phyloP scores from a whole-genome alignment of 371 early-diverging fungal genomes.

The Mortierella polycephala region DNA sequence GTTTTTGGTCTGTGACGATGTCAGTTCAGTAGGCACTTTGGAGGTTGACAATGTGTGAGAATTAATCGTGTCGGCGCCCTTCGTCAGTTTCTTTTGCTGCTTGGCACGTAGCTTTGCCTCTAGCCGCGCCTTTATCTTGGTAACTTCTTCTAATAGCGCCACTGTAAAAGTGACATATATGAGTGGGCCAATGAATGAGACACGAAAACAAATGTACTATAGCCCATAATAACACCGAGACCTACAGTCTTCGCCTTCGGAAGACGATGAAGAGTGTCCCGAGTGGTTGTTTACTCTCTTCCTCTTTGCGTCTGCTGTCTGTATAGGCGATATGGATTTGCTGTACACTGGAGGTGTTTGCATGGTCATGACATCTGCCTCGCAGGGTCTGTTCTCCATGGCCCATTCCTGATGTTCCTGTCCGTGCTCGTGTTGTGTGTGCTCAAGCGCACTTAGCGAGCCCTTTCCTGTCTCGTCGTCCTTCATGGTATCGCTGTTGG shows the following conservation, averaged over 20 bases:
- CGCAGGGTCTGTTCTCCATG: no score
- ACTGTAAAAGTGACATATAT: slow-evolving; percentile 1
- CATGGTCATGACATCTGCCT: no score
- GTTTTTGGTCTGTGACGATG: no score
- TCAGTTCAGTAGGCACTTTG: no score
- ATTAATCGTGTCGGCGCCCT: not conserved
- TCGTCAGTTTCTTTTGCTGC: slow-evolving; percentile 5
- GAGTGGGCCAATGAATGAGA: not conserved
- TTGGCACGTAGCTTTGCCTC: slow-evolving; percentile 34
- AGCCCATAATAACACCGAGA: not conserved
- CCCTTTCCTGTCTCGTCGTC: no score
- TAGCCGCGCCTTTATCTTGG: slow-evolving; percentile 26
- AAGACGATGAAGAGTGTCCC: slow-evolving; percentile 3
- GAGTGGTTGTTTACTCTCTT: not conserved
- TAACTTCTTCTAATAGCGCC: slow-evolving; percentile 27
- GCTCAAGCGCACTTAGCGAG: no score
- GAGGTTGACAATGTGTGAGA: not conserved
- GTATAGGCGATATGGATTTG: not conserved
- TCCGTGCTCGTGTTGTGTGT: no score
- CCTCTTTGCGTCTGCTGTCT: not conserved
- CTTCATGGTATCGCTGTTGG: no score
- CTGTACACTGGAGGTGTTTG: not conserved
- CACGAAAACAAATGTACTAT: not conserved
- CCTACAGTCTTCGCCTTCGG: slow-evolving; percentile 42
- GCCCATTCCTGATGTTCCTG: no score